Evolutionary conservation across 2,329 filamentous ascomycete species (phyloP), one percentile per base, ranked within the genome.

Genomic region (Beauveria australis): DNA sequence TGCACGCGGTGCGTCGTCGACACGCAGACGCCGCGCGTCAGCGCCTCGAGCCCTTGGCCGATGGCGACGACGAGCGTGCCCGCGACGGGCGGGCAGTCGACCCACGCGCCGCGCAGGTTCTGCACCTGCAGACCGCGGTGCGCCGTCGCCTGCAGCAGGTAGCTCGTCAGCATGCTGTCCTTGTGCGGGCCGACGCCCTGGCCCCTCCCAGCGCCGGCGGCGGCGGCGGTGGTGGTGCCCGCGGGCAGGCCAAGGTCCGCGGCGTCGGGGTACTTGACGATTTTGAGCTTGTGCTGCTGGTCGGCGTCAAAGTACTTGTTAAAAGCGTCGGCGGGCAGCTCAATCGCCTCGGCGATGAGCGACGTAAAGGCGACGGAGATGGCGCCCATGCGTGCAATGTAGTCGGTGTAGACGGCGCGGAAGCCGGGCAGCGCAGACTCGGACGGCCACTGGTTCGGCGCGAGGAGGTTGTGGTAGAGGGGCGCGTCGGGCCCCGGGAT

Each of bases 61-160:
- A 96, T 92, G 9, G 90, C 91, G 1, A 96, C 91, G 1, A 96
- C 91, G 4, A 95, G 81, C 53, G 91, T 94, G 2, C 88, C 88
- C 22, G 80, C 76, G 37, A 91, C 79, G 0, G 91, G 91, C 65
- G 88, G 85, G 69, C 87, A 91, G 73, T 93, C 89, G 67, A 96
- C 87, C 91, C 91, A 96, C 63, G 84, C 74, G 37, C 91, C 91
- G 40, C 75, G 72, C 61, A 87, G 81, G 73, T 95, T 95, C 73
- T 94, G 91, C 33, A 91, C 91, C 75, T 96, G 91, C 64, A 96
- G 76, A 0, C 91, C 90, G 28, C 76, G 79, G 72, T 95, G 91
- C n/a, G 79, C 70, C 57, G 84, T 89, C 16, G 89, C 90, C 76
- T 96, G 91, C 52, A 95, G 79, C 47, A 96, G 79, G 72, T 93